Evolutionary conservation across 2,329 filamentous ascomycete species (phyloP).

Genomic region (Dendryphion nanum): DNA sequence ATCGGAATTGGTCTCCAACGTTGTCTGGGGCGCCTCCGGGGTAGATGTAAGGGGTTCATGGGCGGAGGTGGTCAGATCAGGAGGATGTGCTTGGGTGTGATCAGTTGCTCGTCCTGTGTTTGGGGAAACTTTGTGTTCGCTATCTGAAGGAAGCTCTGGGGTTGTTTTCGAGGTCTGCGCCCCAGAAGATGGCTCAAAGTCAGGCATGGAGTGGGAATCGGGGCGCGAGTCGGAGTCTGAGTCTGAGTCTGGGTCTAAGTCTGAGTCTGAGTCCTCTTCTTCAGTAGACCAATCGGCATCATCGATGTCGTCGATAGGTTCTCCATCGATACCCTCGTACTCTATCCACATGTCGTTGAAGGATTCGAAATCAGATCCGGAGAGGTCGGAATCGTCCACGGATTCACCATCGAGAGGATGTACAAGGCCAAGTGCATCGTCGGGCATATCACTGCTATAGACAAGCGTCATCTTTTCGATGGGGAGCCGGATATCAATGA

Average conservation of each 20-base stretch:
- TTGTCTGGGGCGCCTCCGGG: no score
- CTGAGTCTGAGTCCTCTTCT: slow-evolving; percentile 30
- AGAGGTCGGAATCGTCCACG: slow-evolving; percentile 27
- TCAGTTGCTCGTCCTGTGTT: no score
- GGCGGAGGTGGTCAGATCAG: not conserved
- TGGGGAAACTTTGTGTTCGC: slow-evolving; percentile 22
- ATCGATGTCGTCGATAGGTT: slow-evolving; percentile 23
- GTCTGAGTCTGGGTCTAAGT: no score
- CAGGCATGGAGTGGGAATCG: slow-evolving; percentile 35
- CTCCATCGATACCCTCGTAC: slow-evolving; percentile 37
- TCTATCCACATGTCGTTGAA: slow-evolving; percentile 40
- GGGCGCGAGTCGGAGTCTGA: no score
- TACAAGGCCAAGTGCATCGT: slow-evolving; percentile 27
- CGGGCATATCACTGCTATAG: slow-evolving; percentile 41
- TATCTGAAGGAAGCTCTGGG: slow-evolving; percentile 29
- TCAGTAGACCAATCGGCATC: slow-evolving; percentile 40
- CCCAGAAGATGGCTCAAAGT: slow-evolving; percentile 16
- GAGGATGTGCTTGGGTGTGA: not conserved
- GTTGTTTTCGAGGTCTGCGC: slow-evolving; percentile 36
- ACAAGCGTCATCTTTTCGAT: slow-evolving; percentile 51
- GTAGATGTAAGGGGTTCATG: slow-evolving; percentile 1
- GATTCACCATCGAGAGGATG: slow-evolving; percentile 26
- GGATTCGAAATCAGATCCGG: slow-evolving; percentile 31
- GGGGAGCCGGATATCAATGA: slow-evolving; percentile 50
- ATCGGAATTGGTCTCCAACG: slow-evolving; percentile 6